Base-by-base conservation (phyloP, 2,329 filamentous ascomycete species). In the Remersonia thermophila region DNA sequence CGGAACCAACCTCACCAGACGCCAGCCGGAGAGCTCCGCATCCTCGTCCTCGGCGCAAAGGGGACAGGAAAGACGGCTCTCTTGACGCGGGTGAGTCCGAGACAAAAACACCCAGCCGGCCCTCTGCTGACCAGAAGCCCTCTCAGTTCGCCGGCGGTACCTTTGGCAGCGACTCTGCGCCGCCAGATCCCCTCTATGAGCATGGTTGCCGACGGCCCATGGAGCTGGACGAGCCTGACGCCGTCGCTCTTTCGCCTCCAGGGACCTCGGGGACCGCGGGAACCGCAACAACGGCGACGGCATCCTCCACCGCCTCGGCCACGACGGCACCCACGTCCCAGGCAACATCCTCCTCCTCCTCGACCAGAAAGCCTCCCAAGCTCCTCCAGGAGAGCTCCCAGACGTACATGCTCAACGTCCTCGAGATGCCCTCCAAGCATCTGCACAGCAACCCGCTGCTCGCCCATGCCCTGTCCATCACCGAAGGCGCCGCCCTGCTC, bases 11-110 rank as follows among this genome's bases (percentile, higher is more conserved):
- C 33, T 13, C 31, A 40, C 31, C 30, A 27, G 17, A 51, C 47
- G 14, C 44, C 52, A 4, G 52, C 44, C 1, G 59, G 55, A 8
- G 57, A 62, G 33, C 56, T 65, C 39, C 52, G 56, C 30, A 44
- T 63, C 15, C 50, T 65, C 17, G 49, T 63, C 10, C 47, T 63
- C 12, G 61, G 61, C 4, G 53, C 51, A 2, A 54, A 56, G 23
- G 56, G 57, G 1, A 55, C 54, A 30, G 61, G 61, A n/a, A 65
- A 65, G 46, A 62, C 60, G 7, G 53, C 59, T 4, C 48, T 63
- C 6, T 39, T 63, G 10, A 58, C 56, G 4, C 54, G 54, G 43
- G 60, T 62, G 40, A 30, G 45, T 30, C 15, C 25, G 20, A 9
- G 9, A 23, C 5, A 23, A 23, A 23, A 23, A 23, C 20, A 23